phyloP scores from a whole-genome alignment of 305 asterid genomes.

The Salvia sclarea region DNA sequence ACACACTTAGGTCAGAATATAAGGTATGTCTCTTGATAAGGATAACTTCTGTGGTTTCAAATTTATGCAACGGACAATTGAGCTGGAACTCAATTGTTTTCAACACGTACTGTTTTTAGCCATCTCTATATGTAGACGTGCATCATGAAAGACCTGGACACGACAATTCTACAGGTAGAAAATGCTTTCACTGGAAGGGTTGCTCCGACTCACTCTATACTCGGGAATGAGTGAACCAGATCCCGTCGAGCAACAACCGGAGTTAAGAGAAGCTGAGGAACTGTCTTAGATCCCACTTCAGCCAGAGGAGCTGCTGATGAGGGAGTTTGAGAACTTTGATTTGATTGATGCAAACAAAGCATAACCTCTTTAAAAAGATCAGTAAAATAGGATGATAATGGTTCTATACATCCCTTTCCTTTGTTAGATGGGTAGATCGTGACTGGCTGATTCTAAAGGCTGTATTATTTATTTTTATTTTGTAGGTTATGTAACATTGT shows the following conservation, averaged over 20 bases:
- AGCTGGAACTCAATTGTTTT: not conserved
- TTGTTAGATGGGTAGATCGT: constrained; percentile 19
- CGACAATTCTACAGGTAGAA: constrained; percentile 19
- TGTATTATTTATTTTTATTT: not conserved
- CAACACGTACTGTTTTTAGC: not conserved
- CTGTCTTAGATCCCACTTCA: not conserved
- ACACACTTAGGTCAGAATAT: constrained; percentile 17
- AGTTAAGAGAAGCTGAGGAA: not conserved
- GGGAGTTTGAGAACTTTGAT: not conserved
- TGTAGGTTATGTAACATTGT: constrained; percentile 19
- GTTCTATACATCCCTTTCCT: not conserved
- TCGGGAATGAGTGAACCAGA: not conserved
- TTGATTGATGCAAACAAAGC: constrained; percentile 23
- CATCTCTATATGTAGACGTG: not conserved
- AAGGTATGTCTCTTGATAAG: constrained; percentile 29
- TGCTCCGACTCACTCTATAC: constrained; percentile 14
- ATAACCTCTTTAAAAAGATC: not conserved
- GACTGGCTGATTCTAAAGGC: not conserved
- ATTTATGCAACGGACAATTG: not conserved
- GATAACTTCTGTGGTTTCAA: not conserved
- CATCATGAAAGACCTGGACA: constrained; percentile 1
- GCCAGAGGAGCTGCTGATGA: constrained; percentile 12
- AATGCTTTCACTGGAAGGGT: constrained; percentile 13
- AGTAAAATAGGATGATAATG: not conserved
- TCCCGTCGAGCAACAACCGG: constrained; percentile 9